Conservation (phyloP, 306 rosid species). For the Vigna angularis region DNA sequence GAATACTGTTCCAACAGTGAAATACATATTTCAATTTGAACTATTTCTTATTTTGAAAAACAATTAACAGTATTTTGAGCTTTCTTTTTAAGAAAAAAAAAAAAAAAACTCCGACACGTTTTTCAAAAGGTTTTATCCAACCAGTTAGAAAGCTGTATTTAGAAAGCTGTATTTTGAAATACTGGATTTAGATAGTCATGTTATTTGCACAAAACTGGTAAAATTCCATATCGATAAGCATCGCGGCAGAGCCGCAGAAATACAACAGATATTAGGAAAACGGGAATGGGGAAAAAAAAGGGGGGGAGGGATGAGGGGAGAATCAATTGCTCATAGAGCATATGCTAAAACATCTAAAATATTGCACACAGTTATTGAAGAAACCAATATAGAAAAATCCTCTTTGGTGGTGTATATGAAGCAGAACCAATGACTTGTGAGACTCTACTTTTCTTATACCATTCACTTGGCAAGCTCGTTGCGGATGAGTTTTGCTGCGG, state of each 20-base stretch:
- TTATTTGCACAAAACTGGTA: conserved; percentile 50
- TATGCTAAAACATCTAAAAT: conserved; percentile 44
- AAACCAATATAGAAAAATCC: conserved; percentile 44
- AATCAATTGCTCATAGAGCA: conserved; percentile 52
- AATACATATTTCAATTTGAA: neutral
- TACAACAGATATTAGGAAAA: conserved; percentile 51
- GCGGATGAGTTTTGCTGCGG: conserved; percentile 86
- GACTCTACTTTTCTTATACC: conserved; percentile 34
- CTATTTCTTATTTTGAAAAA: too few species aligned
- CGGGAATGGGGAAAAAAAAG: too few species aligned
- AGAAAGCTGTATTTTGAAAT: neutral
- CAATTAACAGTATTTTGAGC: too few species aligned
- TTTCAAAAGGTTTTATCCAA: neutral
- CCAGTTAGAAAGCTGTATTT: neutral
- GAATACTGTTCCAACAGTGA: neutral
- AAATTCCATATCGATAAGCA: conserved; percentile 43
- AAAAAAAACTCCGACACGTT: too few species aligned
- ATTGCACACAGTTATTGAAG: conserved; percentile 60
- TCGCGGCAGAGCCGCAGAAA: conserved; percentile 56
- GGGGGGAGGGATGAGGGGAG: neutral
- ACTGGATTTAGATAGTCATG: neutral
- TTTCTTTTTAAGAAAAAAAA: too few species aligned
- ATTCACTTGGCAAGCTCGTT: conserved; percentile 77
- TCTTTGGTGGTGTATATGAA: conserved; percentile 13
- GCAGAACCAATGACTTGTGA: conserved; percentile 21